phyloP scores from a whole-genome alignment of 2,329 filamentous ascomycete genomes.

The Fusarium nanum region DNA sequence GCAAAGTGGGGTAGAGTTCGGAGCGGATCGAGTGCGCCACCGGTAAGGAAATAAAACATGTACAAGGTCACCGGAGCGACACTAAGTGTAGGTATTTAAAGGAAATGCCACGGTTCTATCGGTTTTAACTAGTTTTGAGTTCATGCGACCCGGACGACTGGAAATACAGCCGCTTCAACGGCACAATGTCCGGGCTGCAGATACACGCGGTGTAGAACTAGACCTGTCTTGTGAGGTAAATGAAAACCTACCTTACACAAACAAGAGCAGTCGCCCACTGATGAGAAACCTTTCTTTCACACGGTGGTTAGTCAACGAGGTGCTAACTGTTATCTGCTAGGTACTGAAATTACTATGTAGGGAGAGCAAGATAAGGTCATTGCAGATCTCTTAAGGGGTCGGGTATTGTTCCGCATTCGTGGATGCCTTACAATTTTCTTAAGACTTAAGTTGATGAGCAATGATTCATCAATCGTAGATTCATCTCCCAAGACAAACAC shows the following conservation, averaged over 20 bases:
- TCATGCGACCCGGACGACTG: not conserved
- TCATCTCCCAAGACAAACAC: not conserved
- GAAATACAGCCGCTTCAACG: not conserved
- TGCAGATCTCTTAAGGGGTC: not conserved
- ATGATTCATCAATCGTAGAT: not conserved
- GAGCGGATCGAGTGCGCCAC: not conserved
- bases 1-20: not conserved
- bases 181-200: not conserved
- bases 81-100: not conserved
- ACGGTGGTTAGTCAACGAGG: not conserved
- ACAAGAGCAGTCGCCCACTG: not conserved
- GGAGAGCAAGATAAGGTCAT: not conserved
- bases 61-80: not conserved
- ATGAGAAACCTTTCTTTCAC: not conserved
- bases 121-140: not conserved
- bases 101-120: not conserved
- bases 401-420: not conserved
- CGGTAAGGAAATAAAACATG: not conserved
- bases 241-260: not conserved
- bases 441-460: not conserved
- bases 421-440: not conserved
- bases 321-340: not conserved
- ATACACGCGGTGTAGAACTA: slow-evolving; percentile 2
- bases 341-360: not conserved
- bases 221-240: not conserved